Base-by-base conservation (phyloP, 2,329 filamentous ascomycete species). In the Ophiostoma pallidulum region DNA sequence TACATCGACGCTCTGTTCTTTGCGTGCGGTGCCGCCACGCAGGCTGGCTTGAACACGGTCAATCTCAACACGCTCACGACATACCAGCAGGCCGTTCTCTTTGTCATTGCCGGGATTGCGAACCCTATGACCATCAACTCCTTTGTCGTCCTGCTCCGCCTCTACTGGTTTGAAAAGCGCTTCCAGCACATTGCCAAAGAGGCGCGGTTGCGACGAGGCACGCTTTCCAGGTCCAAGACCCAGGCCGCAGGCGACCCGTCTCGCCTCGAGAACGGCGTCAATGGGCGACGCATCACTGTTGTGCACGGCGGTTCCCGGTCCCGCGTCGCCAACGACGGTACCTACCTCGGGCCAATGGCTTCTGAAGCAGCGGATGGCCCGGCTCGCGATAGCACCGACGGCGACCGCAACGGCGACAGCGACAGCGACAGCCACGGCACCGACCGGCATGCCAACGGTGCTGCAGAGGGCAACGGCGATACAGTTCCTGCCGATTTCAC, bases 101-200 rank as follows among this genome's bases (percentile, higher is more conserved):
- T 84, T 57, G 58, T 89, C 7, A 72, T 86, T 35, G 71, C 83
- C 4, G 82, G 88, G 72, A 57, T 87, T 12, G 80, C 83, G 22
- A 94, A 88, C 43, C 89, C 89, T 0, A 92, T 95, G 52, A 82
- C 85, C 40, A 82, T 95, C 57, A 81, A 94, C 60, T 79, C 85
- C 2, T 84, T 79, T 38, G 88, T 98, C 38, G 92, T 98, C 8
- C 91, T 95, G 57, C 74, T 97, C 13, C 84, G 92, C 22, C 72
- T 98, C 2, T 96, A 95, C 66, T 98, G 91, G 91, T 98, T 98
- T 62, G 90, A 98, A 66, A 95, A 94, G 65, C 80, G 90, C 8
- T 97, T 98, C 61, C 85, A 94, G 61, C 75, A 86, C 57, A 77
- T 95, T 54, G 89, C 85, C 13, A 74, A 74, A 29, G 86, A 94